These are phyloP conservation scores for Scortechinia acanthostroma DNA, from an alignment of 2,329 filamentous ascomycete species.

Conservation along the genomic window DNA sequence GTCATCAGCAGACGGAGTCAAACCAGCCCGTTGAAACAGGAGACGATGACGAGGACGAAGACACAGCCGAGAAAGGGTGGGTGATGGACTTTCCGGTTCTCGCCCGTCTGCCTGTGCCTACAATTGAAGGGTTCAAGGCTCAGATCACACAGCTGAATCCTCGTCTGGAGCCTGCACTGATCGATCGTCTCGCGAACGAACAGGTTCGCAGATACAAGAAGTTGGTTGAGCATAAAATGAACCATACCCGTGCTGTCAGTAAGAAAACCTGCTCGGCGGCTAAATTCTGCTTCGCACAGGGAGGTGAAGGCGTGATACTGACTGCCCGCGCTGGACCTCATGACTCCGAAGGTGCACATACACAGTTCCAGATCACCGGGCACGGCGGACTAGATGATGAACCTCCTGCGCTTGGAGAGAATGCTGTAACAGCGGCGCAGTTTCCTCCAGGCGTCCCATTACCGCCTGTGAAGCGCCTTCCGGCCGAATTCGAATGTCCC, in stretches of 20 bases:
- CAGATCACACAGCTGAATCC: slow-evolving; percentile 72
- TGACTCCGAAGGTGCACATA: slow-evolving; percentile 48
- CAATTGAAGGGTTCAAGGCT: slow-evolving; percentile 67
- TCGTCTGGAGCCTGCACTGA: slow-evolving; percentile 56
- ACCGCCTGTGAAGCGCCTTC: slow-evolving; percentile 70
- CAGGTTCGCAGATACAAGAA: slow-evolving; percentile 74
- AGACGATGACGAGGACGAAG: slow-evolving; percentile 40
- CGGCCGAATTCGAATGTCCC: slow-evolving; percentile 83
- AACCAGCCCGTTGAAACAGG: slow-evolving; percentile 19
- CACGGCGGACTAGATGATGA: slow-evolving; percentile 42
- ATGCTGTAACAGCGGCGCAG: slow-evolving; percentile 60
- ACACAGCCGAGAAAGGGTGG: slow-evolving; percentile 45
- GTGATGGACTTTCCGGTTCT: slow-evolving; percentile 51
- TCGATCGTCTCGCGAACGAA: slow-evolving; percentile 77
- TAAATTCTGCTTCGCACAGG: background rate
- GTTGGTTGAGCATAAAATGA: slow-evolving; percentile 62
- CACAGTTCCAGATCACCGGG: slow-evolving; percentile 33
- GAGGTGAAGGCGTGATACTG: slow-evolving; percentile 41
- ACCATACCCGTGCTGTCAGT: slow-evolving; percentile 57
- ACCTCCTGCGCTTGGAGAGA: slow-evolving; percentile 61
- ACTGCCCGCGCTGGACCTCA: slow-evolving; percentile 59
- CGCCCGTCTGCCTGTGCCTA: slow-evolving; percentile 33
- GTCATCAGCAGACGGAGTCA: slow-evolving; percentile 13
- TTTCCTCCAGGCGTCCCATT: slow-evolving; percentile 77
- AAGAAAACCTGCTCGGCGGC: slow-evolving; percentile 45